Percentiles rank a stretch among this genome's conserved stretches.
Evolutionary conservation across 139 green algal species (phyloP).

Genomic region (Diplosphaera chodatii): DNA sequence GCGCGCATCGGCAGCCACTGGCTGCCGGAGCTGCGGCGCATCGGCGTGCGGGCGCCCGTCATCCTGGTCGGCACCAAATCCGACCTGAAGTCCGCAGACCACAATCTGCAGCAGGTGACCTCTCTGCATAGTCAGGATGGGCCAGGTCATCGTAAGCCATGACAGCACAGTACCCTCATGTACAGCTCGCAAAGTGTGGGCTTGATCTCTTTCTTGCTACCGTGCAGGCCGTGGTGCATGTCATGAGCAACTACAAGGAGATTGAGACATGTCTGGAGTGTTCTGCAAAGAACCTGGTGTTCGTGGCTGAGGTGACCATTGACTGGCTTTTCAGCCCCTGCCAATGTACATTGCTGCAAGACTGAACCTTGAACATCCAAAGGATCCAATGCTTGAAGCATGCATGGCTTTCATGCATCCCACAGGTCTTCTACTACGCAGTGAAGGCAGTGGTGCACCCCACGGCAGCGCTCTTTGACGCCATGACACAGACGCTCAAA

Average conservation of each 20-base stretch:
- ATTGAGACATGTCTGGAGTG: constrained; percentile 88
- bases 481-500: constrained; percentile 32
- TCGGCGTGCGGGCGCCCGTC: constrained; percentile 47
- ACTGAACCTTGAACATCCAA: too few relatives aligned
- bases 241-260: constrained; percentile 58
- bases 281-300: constrained; percentile 60
- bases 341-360: too few relatives aligned
- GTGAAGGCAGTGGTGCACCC: constrained; percentile 85
- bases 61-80: constrained; percentile 69
- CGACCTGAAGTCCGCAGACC: constrained; percentile 56
- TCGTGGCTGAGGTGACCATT: constrained; percentile 53
- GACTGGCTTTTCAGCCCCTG: too few relatives aligned
- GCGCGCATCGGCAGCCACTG: constrained; percentile 50
- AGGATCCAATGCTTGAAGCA: too few relatives aligned
- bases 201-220: too few relatives aligned
- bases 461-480: constrained; percentile 79
- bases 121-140: too few relatives aligned
- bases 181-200: too few relatives aligned
- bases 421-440: constrained; percentile 69
- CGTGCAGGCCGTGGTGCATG: constrained; percentile 36
- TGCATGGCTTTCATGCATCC: too few relatives aligned
- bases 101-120: constrained; percentile 42
- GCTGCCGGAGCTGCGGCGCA: constrained; percentile 59
- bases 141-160: too few relatives aligned
- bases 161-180: too few relatives aligned